Conservation (phyloP, 2,329 filamentous ascomycete species). For the Penicillium crustosum region DNA sequence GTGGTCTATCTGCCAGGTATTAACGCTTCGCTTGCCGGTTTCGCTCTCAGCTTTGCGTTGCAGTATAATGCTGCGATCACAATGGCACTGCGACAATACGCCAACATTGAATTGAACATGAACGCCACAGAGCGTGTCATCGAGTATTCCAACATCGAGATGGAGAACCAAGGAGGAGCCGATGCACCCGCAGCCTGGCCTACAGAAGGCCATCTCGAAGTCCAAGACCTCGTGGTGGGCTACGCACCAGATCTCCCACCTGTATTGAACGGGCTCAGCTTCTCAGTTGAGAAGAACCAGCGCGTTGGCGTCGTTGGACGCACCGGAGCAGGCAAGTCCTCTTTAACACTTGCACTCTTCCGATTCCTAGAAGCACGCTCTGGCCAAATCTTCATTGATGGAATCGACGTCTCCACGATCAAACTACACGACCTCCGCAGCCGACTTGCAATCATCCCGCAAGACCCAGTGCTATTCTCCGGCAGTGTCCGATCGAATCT, state of each 20-base stretch:
- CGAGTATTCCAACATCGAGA: constrained; percentile 51
- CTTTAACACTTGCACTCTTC: constrained; percentile 33
- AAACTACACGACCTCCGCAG: constrained; percentile 61
- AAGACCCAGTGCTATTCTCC: constrained; percentile 79
- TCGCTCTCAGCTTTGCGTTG: constrained; percentile 72
- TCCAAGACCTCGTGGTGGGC: constrained; percentile 68
- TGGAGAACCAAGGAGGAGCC: constrained; percentile 27
- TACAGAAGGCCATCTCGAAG: constrained; percentile 65
- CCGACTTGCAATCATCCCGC: constrained; percentile 77
- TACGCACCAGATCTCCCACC: constrained; percentile 69
- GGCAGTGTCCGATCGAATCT: constrained; percentile 75
- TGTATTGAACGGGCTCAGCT: constrained; percentile 28
- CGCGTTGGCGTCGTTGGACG: constrained; percentile 36
- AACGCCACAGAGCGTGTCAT: constrained; percentile 47
- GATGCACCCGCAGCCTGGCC: constrained; percentile 34
- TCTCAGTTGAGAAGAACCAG: constrained; percentile 28
- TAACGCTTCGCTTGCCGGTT: constrained; percentile 70
- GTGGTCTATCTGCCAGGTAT: constrained; percentile 64
- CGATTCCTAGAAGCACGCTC: constrained; percentile 30
- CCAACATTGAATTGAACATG: constrained; percentile 63
- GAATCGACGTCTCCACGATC: constrained; percentile 51
- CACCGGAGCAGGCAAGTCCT: constrained; percentile 39
- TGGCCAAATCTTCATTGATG: constrained; percentile 33
- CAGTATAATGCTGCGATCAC: constrained; percentile 67
- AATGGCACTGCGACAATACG: constrained; percentile 67